Evolutionary conservation across 73 alveolate genomes (phyloP).

Genomic region (Tetrahymena malaccensis): DNA sequence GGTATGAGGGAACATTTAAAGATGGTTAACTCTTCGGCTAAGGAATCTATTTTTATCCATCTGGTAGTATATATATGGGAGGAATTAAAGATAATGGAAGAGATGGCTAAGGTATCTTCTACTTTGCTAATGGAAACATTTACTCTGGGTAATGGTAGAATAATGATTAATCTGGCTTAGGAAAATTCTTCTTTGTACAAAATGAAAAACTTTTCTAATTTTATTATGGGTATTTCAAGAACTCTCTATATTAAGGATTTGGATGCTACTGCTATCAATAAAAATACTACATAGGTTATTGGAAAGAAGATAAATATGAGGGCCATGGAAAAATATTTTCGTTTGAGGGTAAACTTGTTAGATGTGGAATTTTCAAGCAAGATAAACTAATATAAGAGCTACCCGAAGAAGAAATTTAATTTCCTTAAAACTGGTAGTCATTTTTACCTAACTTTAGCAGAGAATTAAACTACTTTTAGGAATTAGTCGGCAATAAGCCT

Average conservation of each 20-base stretch:
- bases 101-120: neutral
- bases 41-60: neutral
- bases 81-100: neutral
- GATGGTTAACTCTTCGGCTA: neutral
- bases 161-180: neutral
- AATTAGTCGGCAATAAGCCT: neutral
- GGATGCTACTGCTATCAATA: neutral
- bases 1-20: neutral
- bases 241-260: neutral
- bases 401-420: neutral
- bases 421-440: neutral
- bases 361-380: neutral
- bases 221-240: neutral
- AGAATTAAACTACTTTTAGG: neutral
- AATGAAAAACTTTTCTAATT: neutral
- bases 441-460: neutral
- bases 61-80: neutral
- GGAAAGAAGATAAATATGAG: neutral
- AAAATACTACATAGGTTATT: neutral
- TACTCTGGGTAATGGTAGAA: neutral
- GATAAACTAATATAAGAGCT: neutral
- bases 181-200: neutral
- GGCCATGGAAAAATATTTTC: neutral
- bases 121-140: neutral
- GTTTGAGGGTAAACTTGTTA: neutral